A percentile compares a stretch with the other conserved stretches of the same genome.
Evolutionary conservation across 768 basidiomycete species (phyloP).

Genomic region (Galerina sulciceps): DNA sequence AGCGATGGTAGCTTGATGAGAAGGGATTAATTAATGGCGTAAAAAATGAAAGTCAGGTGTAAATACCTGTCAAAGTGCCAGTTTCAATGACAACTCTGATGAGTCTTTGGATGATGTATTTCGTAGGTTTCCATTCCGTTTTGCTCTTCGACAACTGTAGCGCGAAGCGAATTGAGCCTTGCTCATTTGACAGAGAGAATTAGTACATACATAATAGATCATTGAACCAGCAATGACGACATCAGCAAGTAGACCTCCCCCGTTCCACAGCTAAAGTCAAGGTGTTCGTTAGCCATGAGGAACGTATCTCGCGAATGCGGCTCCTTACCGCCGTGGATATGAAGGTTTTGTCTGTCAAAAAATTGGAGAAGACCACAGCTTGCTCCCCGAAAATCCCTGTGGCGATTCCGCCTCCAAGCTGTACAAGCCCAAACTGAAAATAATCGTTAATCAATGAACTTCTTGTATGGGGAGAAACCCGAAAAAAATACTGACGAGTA

Average conservation of each 20-base stretch:
- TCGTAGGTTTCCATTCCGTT: conserved; percentile 4
- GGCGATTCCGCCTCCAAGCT: neutral
- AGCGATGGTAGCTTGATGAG: conserved; percentile 8
- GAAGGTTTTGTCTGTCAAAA: neutral
- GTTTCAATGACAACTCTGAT: conserved; percentile 18
- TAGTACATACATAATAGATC: neutral
- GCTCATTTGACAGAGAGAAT: no score
- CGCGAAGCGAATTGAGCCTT: neutral
- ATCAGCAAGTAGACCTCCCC: neutral
- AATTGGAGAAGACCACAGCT: neutral
- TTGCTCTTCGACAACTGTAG: neutral
- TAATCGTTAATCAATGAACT: no score
- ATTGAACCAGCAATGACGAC: neutral
- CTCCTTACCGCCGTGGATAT: neutral
- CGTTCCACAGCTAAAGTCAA: neutral
- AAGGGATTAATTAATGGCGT: neutral
- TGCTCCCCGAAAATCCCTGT: neutral
- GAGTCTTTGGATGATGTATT: conserved; percentile 9
- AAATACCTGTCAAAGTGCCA: conserved; percentile 8
- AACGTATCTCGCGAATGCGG: neutral
- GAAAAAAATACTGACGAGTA: neutral
- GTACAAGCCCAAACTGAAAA: neutral
- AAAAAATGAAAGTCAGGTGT: neutral
- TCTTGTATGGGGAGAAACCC: no score
- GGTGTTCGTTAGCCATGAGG: no score